Conservation (phyloP, 2,329 filamentous ascomycete genomes). For the Westerdykella sp. region DNA sequence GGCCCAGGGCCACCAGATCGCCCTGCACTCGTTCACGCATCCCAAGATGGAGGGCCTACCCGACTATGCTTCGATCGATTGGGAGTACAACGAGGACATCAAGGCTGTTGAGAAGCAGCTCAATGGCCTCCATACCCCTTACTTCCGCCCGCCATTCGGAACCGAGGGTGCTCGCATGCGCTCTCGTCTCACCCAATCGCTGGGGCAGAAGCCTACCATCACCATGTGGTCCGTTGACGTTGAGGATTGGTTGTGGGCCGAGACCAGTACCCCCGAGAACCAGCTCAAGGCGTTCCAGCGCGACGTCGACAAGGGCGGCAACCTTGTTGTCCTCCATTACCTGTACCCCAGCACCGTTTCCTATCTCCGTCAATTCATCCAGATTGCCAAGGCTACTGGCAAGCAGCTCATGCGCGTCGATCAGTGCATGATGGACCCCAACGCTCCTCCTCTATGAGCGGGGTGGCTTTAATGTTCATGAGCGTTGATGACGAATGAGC, state of each 20-base stretch:
- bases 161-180: conserved; percentile 62
- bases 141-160: conserved; percentile 66
- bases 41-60: conserved; percentile 58
- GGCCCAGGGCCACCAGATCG: conserved; percentile 59
- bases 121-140: conserved; percentile 37
- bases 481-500: neutral
- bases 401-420: conserved; percentile 62
- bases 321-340: conserved; percentile 64
- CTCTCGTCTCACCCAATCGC: conserved; percentile 51
- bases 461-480: neutral
- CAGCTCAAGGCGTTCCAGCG: conserved; percentile 61
- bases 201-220: conserved; percentile 48
- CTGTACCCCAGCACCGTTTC: conserved; percentile 58
- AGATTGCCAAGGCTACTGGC: conserved; percentile 56
- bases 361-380: conserved; percentile 60
- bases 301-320: conserved; percentile 57
- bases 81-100: conserved; percentile 56
- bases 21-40: conserved; percentile 62
- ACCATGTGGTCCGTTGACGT: conserved; percentile 66
- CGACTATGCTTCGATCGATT: conserved; percentile 51
- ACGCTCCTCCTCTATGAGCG: conserved; percentile 42
- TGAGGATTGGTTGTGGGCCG: conserved; percentile 65
- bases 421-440: conserved; percentile 59
- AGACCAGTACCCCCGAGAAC: conserved; percentile 56
- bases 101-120: conserved; percentile 40